phyloP scores from a whole-genome alignment of 148 eudicot genomes.

The Rhododendron ovatum region DNA sequence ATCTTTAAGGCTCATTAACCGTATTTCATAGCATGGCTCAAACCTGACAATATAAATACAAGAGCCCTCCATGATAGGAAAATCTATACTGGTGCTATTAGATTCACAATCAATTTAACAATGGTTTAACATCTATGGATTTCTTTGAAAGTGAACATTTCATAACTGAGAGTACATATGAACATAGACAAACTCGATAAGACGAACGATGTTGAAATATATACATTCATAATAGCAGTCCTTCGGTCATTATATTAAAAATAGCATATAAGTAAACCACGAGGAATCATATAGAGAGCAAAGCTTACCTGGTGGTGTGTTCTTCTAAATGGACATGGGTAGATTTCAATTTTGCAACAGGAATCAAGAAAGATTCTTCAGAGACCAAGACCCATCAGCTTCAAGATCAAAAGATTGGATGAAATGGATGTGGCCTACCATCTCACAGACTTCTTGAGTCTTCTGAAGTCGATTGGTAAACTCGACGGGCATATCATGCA shows the following conservation, averaged over 20 bases:
- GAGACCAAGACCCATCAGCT: background rate
- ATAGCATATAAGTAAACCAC: background rate
- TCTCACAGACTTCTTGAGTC: background rate
- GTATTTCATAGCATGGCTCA: background rate
- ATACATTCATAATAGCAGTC: background rate
- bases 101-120: background rate
- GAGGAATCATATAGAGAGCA: background rate
- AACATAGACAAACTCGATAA: background rate
- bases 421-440: background rate
- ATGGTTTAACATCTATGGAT: background rate
- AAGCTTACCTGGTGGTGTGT: background rate
- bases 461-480: background rate
- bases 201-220: background rate
- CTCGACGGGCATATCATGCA: too few species aligned
- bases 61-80: background rate
- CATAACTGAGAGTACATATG: background rate
- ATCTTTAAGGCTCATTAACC: background rate
- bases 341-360: background rate
- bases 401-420: background rate
- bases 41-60: background rate
- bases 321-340: background rate
- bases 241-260: background rate
- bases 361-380: background rate
- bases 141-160: background rate
- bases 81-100: background rate